A percentile compares a stretch with the other conserved stretches of the same genome.
phyloP scores from a whole-genome alignment of 2,329 filamentous ascomycete species.

The Aspergillus ochraceus region DNA sequence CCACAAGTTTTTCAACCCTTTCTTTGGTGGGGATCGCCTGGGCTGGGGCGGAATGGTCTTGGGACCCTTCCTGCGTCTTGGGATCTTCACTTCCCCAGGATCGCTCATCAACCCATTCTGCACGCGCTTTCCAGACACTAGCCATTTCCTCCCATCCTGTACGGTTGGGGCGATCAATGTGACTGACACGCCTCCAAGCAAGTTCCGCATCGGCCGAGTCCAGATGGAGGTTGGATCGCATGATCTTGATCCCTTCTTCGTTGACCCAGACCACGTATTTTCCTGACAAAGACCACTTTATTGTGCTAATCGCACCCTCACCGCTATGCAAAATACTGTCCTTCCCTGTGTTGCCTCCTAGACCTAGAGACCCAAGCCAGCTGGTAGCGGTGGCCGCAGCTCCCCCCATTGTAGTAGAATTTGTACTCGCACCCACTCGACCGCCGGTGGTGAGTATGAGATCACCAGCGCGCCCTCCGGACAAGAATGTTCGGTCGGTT shows the following conservation, averaged over 20 bases:
- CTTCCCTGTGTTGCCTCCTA: slow-evolving; percentile 75
- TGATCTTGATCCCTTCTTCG: slow-evolving; percentile 96
- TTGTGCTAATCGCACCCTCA: slow-evolving; percentile 84
- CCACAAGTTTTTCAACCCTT: slow-evolving; percentile 71
- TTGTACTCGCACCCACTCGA: slow-evolving; percentile 72
- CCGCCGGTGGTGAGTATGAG: slow-evolving; percentile 84
- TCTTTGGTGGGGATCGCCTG: slow-evolving; percentile 44
- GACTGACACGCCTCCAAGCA: slow-evolving; percentile 92
- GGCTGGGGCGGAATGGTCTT: slow-evolving; percentile 42
- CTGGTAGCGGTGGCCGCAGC: slow-evolving; percentile 80
- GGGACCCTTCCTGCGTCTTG: slow-evolving; percentile 25
- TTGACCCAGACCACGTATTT: slow-evolving; percentile 95
- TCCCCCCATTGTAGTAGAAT: slow-evolving; percentile 75
- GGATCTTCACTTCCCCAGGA: slow-evolving; percentile 72
- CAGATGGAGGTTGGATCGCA: slow-evolving; percentile 83
- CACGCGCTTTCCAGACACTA: slow-evolving; percentile 86
- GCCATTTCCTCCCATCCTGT: slow-evolving; percentile 96
- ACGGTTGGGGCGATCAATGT: slow-evolving; percentile 83
- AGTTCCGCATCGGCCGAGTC: slow-evolving; percentile 74
- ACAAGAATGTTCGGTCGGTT: slow-evolving; percentile 83
- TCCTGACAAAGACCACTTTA: slow-evolving; percentile 92
- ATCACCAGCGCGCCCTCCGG: slow-evolving; percentile 83
- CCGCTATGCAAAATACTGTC: slow-evolving; percentile 88
- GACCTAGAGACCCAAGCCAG: slow-evolving; percentile 86
- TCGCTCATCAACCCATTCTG: slow-evolving; percentile 89